Conservation (phyloP, 208 protist genomes). For the Leishmania gerbilli region DNA sequence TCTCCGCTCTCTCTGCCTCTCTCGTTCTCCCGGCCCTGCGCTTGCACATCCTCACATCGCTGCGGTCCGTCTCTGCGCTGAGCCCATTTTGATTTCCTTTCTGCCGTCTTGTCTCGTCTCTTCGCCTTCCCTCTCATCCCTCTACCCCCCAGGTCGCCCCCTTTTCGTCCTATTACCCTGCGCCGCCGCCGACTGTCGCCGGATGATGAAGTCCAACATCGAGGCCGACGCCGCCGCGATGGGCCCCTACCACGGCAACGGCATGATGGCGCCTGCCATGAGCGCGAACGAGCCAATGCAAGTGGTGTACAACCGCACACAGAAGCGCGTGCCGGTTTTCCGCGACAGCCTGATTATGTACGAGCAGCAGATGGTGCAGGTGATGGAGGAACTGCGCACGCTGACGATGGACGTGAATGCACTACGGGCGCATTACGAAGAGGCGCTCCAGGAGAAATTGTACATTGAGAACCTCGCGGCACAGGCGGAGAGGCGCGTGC, state of each 20-base stretch:
- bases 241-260: slow-evolving; percentile 28
- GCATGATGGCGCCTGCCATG: slow-evolving; percentile 29
- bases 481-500: slow-evolving; percentile 55
- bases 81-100: not conserved
- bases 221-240: slow-evolving; percentile 16
- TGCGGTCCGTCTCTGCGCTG: not conserved
- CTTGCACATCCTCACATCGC: not conserved
- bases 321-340: slow-evolving; percentile 37
- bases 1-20: not conserved
- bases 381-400: slow-evolving; percentile 47
- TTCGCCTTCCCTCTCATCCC: not conserved
- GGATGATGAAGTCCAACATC: slow-evolving; percentile 27
- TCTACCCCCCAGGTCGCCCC: not conserved
- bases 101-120: not conserved
- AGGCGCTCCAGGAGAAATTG: slow-evolving; percentile 55
- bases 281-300: slow-evolving; percentile 33
- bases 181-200: not conserved
- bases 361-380: slow-evolving; percentile 42
- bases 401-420: slow-evolving; percentile 45
- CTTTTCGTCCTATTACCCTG: not conserved
- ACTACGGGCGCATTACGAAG: slow-evolving; percentile 66
- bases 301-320: slow-evolving; percentile 47
- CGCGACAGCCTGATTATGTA: slow-evolving; percentile 49
- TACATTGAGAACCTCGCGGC: slow-evolving; percentile 44
- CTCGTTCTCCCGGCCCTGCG: not conserved